Conservation (phyloP, 495 filamentous ascomycete genomes). For the Evansstolkia leycettana region DNA sequence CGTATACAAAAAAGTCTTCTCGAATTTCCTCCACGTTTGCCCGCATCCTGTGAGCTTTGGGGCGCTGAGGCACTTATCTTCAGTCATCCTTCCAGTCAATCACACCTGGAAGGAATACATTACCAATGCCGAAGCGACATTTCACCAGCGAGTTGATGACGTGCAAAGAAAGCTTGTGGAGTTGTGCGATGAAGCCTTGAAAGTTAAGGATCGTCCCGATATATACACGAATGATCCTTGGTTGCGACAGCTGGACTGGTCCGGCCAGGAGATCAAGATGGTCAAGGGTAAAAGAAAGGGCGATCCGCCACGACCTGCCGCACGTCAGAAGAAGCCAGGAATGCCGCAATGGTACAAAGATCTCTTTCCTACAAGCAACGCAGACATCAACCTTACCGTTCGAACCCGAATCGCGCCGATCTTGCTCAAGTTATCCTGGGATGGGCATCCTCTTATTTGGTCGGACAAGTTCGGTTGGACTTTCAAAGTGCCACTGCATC, state of each 20-base stretch:
- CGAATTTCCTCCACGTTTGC: constrained; percentile 73
- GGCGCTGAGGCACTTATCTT: constrained; percentile 79
- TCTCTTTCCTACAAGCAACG: constrained; percentile 54
- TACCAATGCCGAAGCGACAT: constrained; percentile 69
- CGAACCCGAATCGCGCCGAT: constrained; percentile 81
- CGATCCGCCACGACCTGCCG: constrained; percentile 63
- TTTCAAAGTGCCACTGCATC: constrained; percentile 58
- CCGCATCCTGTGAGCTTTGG: constrained; percentile 97
- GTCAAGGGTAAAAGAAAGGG: constrained; percentile 78
- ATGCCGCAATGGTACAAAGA: constrained; percentile 96
- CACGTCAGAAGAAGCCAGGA: constrained; percentile 82
- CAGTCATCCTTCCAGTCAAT: constrained; percentile 84
- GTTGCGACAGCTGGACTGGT: constrained; percentile 91
- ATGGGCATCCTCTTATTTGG: constrained; percentile 82
- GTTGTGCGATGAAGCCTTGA: constrained; percentile 63
- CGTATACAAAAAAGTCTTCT: constrained; percentile 86
- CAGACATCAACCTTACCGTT: constrained; percentile 66
- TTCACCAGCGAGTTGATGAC: constrained; percentile 58
- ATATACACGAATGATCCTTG: constrained; percentile 70
- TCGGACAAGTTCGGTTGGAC: constrained; percentile 88
- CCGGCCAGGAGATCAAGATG: constrained; percentile 82
- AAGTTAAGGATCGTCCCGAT: constrained; percentile 53
- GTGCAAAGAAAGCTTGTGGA: constrained; percentile 61
- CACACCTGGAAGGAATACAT: constrained; percentile 79
- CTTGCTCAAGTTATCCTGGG: constrained; percentile 77